Evolutionary conservation across 352 stramenopile genomes (phyloP).

Genomic region (Pythium aphanidermatum): DNA sequence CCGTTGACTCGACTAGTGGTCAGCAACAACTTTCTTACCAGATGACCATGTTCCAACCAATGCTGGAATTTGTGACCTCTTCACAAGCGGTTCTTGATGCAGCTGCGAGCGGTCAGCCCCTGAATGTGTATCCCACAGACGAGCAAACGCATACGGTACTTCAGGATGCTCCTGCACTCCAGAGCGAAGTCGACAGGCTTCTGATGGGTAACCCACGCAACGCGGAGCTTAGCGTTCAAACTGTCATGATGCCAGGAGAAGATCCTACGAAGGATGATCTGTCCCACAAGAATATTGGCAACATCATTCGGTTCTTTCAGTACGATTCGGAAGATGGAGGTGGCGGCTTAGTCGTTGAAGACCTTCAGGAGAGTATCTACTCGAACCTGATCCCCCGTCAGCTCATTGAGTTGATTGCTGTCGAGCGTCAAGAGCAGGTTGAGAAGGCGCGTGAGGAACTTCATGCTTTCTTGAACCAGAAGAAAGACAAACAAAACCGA

Average conservation of each 20-base stretch:
- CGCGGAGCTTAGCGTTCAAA: slow-evolving; percentile 79
- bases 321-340: slow-evolving; percentile 81
- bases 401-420: slow-evolving; percentile 71
- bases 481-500: slow-evolving; percentile 78
- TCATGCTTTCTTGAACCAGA: slow-evolving; percentile 75
- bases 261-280: slow-evolving; percentile 61
- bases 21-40: slow-evolving; percentile 56
- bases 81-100: slow-evolving; percentile 81
- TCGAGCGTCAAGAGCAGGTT: slow-evolving; percentile 71
- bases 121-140: slow-evolving; percentile 74
- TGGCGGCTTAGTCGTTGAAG: slow-evolving; percentile 76
- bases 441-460: slow-evolving; percentile 77
- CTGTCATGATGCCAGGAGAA: slow-evolving; percentile 83
- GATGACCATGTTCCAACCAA: slow-evolving; percentile 84
- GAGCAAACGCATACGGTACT: slow-evolving; percentile 72
- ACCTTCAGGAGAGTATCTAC: slow-evolving; percentile 74
- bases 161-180: slow-evolving; percentile 56
- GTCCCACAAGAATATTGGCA: slow-evolving; percentile 84
- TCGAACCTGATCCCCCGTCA: slow-evolving; percentile 78
- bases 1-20: slow-evolving; percentile 10
- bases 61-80: slow-evolving; percentile 83
- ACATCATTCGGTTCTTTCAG: slow-evolving; percentile 87
- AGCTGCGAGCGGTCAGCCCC: slow-evolving; percentile 64
- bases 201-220: slow-evolving; percentile 70
- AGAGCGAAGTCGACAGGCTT: slow-evolving; percentile 64